These are phyloP conservation scores for Trichoderma aggressivum DNA, from an alignment of 2,329 filamentous ascomycete species.

Conservation along the genomic window DNA sequence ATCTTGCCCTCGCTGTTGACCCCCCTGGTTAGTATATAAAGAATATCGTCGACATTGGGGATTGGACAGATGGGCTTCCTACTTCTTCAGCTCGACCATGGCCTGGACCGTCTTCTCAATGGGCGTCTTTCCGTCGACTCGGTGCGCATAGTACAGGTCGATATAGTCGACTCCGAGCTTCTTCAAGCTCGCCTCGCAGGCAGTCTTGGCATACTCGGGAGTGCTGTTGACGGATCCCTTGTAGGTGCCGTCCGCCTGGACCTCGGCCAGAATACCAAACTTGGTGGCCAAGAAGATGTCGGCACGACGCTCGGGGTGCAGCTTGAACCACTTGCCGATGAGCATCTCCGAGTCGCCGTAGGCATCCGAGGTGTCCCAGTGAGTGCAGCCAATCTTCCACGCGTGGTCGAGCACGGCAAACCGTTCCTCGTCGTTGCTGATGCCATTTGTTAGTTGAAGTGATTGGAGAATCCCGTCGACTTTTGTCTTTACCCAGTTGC, in stretches of 20 bases:
- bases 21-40: neutral
- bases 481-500: conserved; percentile 26
- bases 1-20: conserved; percentile 49
- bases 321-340: conserved; percentile 48
- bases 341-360: conserved; percentile 49
- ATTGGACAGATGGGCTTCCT: neutral
- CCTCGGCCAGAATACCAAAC: conserved; percentile 26
- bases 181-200: conserved; percentile 37
- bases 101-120: conserved; percentile 50
- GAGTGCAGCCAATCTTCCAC: conserved; percentile 47
- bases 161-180: conserved; percentile 51
- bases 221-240: neutral
- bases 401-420: conserved; percentile 51
- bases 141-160: conserved; percentile 55
- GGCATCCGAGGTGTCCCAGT: conserved; percentile 49
- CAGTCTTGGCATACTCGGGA: conserved; percentile 21
- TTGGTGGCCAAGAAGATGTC: conserved; percentile 50
- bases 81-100: conserved; percentile 45
- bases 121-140: conserved; percentile 44
- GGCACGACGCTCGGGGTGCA: conserved; percentile 42
- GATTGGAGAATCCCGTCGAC: too few species aligned
- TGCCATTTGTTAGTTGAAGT: neutral
- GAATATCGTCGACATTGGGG: neutral
- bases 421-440: conserved; percentile 39
- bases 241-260: conserved; percentile 19